Percentiles rank a stretch among this genome's conserved stretches.
These are phyloP conservation scores for Hyphochytrium catenoides DNA, from an alignment of 352 stramenopile genomes.

Conservation along the genomic window DNA sequence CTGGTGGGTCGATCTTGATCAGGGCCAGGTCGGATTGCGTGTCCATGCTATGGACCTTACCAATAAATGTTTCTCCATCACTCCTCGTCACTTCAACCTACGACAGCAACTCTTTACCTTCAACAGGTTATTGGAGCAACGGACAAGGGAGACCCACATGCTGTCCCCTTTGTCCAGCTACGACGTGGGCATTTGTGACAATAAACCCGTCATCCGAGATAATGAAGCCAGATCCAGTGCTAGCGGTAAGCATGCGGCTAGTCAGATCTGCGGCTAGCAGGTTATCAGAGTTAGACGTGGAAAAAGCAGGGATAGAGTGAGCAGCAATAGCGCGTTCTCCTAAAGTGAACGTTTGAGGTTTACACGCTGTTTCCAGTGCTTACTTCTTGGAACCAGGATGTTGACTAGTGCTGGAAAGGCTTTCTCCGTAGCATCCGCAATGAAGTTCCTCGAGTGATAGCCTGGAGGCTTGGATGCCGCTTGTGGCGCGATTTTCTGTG, in stretches of 20 bases:
- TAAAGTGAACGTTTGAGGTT: constrained; percentile 61
- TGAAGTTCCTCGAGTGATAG: constrained; percentile 43
- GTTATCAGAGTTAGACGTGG: no score
- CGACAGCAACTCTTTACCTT: background rate
- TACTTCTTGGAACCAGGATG: constrained; percentile 57
- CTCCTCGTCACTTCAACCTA: constrained; percentile 34
- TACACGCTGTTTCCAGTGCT: constrained; percentile 57
- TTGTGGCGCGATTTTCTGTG: no score
- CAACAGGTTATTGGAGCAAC: constrained; percentile 3
- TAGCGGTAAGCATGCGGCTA: constrained; percentile 8
- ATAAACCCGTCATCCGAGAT: constrained; percentile 57
- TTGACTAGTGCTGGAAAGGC: constrained; percentile 66
- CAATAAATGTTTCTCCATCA: constrained; percentile 44
- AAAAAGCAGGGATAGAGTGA: no score
- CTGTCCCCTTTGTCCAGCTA: constrained; percentile 49
- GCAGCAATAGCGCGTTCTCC: constrained; percentile 6
- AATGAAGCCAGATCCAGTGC: constrained; percentile 74
- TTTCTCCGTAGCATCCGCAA: constrained; percentile 63
- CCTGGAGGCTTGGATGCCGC: constrained; percentile 2
- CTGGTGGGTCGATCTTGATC: constrained; percentile 38
- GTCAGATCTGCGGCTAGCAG: constrained; percentile 5
- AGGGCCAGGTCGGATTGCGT: constrained; percentile 67
- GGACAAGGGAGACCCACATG: constrained; percentile 6
- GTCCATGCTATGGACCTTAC: constrained; percentile 54
- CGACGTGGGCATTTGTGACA: constrained; percentile 76